phyloP scores from a whole-genome alignment of 75 land plant species.

The Isoetes taiwanensis region DNA sequence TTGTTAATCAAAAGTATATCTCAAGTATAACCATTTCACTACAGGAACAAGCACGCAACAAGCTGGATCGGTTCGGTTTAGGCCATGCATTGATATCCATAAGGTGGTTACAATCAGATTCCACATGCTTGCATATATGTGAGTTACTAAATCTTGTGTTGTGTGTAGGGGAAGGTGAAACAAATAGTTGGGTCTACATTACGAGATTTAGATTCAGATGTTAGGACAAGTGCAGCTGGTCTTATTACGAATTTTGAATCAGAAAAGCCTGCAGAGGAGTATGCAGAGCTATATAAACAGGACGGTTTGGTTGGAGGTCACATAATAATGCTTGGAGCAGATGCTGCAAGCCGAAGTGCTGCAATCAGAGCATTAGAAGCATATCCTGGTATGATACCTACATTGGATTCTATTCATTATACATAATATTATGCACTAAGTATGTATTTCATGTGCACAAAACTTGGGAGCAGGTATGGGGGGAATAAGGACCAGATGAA shows the following conservation, averaged over 20 bases:
- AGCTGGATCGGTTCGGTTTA: conserved; percentile 11
- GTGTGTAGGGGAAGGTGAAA: conserved; percentile 81
- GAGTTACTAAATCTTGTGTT: neutral
- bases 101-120: conserved; percentile 7
- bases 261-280: conserved; percentile 70
- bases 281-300: conserved; percentile 60
- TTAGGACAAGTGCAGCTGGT: conserved; percentile 10
- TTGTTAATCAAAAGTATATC: too few species aligned
- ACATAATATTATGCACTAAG: too few species aligned
- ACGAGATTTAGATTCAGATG: conserved; percentile 33
- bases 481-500: too few species aligned
- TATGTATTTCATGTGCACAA: too few species aligned
- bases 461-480: too few species aligned
- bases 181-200: conserved; percentile 96
- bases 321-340: conserved; percentile 93
- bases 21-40: too few species aligned
- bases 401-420: too few species aligned
- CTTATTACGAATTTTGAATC: conserved; percentile 86
- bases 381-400: conserved; percentile 52
- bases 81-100: conserved; percentile 23
- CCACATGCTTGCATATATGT: neutral
- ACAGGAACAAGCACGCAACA: neutral
- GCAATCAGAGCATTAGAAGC: conserved; percentile 71
- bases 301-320: conserved; percentile 83
- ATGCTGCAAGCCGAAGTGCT: conserved; percentile 51